Evolutionary conservation across 225 moss, liverwort and hornwort genomes (phyloP).

Genomic region (Takakia lepidozioides): DNA sequence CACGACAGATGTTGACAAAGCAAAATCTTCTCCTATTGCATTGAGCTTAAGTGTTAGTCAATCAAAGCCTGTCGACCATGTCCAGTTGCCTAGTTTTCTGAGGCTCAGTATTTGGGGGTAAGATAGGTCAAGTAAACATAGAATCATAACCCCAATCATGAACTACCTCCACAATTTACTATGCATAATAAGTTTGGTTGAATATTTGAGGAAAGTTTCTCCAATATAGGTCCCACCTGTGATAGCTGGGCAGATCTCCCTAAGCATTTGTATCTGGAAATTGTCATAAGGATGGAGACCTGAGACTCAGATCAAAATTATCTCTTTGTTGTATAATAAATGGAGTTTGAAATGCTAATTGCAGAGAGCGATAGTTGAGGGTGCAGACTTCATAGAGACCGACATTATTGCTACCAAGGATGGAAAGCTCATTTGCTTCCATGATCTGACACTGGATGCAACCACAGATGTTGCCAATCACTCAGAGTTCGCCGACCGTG

Average conservation of each 20-base stretch:
- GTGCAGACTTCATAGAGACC: conserved; percentile 87
- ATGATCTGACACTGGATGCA: conserved; percentile 52
- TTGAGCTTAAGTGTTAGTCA: too few species aligned
- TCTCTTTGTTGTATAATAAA: neutral
- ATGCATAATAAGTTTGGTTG: too few species aligned
- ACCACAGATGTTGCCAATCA: conserved; percentile 53
- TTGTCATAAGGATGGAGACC: neutral
- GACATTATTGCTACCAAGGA: conserved; percentile 78
- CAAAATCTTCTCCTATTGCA: too few species aligned
- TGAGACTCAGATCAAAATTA: neutral
- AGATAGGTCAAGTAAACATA: too few species aligned
- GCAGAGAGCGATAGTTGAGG: conserved; percentile 78
- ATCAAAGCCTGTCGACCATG: too few species aligned
- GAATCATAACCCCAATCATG: too few species aligned
- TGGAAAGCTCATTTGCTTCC: conserved; percentile 65
- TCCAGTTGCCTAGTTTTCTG: too few species aligned
- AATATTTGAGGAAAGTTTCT: too few species aligned
- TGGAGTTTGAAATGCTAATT: neutral
- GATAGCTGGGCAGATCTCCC: neutral
- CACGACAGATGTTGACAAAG: too few species aligned
- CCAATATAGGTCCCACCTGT: too few species aligned
- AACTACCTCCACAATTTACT: too few species aligned
- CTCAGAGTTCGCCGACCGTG: conserved; percentile 54
- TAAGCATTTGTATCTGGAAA: neutral
- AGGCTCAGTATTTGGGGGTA: too few species aligned